Evolutionary conservation across 2,329 filamentous ascomycete genomes (phyloP).

Genomic region (Clonostachys sp.): DNA sequence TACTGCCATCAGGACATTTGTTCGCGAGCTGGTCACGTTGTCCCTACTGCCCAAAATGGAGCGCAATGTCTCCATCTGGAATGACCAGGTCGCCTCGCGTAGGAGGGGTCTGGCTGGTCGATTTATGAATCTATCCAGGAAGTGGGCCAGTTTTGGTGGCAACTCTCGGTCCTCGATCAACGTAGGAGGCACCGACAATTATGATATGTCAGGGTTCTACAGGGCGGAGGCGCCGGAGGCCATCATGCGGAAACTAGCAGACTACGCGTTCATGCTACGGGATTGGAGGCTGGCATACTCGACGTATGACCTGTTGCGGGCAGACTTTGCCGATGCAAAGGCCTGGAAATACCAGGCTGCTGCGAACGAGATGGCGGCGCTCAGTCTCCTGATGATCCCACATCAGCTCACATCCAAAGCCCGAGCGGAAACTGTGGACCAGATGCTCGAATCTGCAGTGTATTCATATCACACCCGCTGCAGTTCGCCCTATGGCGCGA

Average conservation of each 20-base stretch:
- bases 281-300: conserved; percentile 92
- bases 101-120: conserved; percentile 83
- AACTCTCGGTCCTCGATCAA: conserved; percentile 53
- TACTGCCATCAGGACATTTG: conserved; percentile 80
- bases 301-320: conserved; percentile 84
- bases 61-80: conserved; percentile 85
- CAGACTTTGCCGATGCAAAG: conserved; percentile 91
- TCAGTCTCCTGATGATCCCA: conserved; percentile 76
- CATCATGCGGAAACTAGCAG: conserved; percentile 85
- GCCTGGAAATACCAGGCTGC: conserved; percentile 95
- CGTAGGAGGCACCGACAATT: conserved; percentile 56
- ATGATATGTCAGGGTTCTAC: conserved; percentile 80
- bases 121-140: conserved; percentile 91
- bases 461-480: conserved; percentile 92
- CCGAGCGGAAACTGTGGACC: conserved; percentile 75
- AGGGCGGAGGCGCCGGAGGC: conserved; percentile 80
- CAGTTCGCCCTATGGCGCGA: conserved; percentile 70
- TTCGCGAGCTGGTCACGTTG: conserved; percentile 92
- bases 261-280: conserved; percentile 94
- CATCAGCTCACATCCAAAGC: conserved; percentile 68
- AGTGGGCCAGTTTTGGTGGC: conserved; percentile 78
- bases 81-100: conserved; percentile 91
- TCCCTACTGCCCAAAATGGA: conserved; percentile 97
- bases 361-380: conserved; percentile 89
- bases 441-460: conserved; percentile 82